These are phyloP conservation scores for Friedmanniomyces endolithicus DNA, from an alignment of 495 filamentous ascomycete species.

Conservation along the genomic window DNA sequence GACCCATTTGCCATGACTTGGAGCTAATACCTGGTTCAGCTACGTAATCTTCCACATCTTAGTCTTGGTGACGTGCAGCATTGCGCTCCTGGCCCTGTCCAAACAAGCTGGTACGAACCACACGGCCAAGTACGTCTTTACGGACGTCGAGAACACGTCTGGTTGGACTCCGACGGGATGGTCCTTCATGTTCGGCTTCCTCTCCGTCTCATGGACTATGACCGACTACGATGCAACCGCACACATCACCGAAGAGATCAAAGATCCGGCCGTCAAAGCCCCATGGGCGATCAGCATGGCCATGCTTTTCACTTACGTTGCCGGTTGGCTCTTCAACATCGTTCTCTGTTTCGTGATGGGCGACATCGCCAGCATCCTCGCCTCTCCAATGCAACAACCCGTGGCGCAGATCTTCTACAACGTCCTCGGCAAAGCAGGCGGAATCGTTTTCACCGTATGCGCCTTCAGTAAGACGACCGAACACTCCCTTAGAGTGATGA, in stretches of 20 bases:
- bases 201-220: slow-evolving; percentile 54
- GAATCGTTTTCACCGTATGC: slow-evolving; percentile 48
- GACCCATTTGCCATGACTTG: too few relatives aligned
- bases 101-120: slow-evolving; percentile 14
- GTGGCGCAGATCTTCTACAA: slow-evolving; percentile 56
- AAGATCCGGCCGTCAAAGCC: slow-evolving; percentile 44
- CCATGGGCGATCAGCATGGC: slow-evolving; percentile 50
- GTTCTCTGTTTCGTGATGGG: slow-evolving; percentile 52
- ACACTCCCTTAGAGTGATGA: too few relatives aligned
- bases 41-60: slow-evolving; percentile 49
- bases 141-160: slow-evolving; percentile 40
- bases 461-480: too few relatives aligned
- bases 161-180: slow-evolving; percentile 50
- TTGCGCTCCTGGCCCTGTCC: slow-evolving; percentile 41
- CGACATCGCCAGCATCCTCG: slow-evolving; percentile 35
- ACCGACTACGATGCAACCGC: slow-evolving; percentile 46
- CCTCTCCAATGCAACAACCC: slow-evolving; percentile 41
- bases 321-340: slow-evolving; percentile 51
- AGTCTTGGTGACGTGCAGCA: slow-evolving; percentile 42
- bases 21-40: too few relatives aligned
- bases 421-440: slow-evolving; percentile 44
- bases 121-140: slow-evolving; percentile 41
- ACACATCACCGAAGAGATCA: slow-evolving; percentile 53
- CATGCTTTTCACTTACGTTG: slow-evolving; percentile 48
- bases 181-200: slow-evolving; percentile 50